phyloP scores from a whole-genome alignment of 352 stramenopile genomes.

The Globisporangium yorkense region DNA sequence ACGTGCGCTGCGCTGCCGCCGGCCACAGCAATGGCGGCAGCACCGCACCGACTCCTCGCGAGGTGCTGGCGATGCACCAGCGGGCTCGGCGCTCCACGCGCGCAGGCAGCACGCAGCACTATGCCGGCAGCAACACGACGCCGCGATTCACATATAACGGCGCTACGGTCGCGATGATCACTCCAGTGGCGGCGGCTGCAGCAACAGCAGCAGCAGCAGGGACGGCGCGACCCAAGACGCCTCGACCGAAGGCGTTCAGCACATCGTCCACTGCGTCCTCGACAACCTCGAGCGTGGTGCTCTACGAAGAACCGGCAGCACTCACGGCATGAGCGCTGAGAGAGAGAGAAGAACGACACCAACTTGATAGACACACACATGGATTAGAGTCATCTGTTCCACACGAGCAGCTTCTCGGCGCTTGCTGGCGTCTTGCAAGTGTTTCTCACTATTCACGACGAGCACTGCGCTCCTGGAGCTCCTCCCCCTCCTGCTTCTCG shows the following conservation, averaged over 20 bases:
- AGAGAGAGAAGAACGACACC: not conserved
- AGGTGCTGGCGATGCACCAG: conserved; percentile 7
- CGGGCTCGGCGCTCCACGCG: conserved; percentile 1
- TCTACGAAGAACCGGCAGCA: conserved; percentile 12
- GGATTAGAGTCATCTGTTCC: too few relatives aligned
- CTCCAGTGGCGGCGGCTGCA: not conserved
- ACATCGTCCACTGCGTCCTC: conserved; percentile 13
- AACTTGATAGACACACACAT: not conserved
- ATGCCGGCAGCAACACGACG: not conserved
- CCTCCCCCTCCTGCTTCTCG: not conserved
- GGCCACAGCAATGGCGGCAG: not conserved
- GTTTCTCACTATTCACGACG: too few relatives aligned
- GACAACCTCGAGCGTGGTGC: conserved; percentile 11
- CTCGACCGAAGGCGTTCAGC: conserved; percentile 15
- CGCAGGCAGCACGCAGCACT: conserved; percentile 1
- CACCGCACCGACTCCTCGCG: conserved; percentile 6
- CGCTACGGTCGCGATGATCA: not conserved
- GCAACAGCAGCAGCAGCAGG: not conserved
- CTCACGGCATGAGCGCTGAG: not conserved
- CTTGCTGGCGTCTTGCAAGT: too few relatives aligned
- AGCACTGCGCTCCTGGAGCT: not conserved
- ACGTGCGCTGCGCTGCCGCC: not conserved
- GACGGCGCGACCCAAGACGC: not conserved
- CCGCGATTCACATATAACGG: conserved; percentile 4
- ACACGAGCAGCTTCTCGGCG: too few relatives aligned